phyloP scores from a whole-genome alignment of 2,329 filamentous ascomycete species.

The Sordariomycetes sp. region DNA sequence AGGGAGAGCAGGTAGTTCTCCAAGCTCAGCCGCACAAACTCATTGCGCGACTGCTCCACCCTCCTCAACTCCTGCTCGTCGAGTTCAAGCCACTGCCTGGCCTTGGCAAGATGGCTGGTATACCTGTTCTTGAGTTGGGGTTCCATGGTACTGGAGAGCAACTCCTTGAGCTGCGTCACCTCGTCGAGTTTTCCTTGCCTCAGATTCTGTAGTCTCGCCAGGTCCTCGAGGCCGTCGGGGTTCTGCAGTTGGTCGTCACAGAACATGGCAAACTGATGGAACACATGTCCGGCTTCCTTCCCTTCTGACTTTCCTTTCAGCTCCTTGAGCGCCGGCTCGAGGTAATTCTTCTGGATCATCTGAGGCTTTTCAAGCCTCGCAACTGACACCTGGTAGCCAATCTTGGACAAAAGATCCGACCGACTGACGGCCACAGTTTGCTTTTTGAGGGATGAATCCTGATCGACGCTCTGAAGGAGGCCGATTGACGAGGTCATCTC shows the following conservation, averaged over 20 bases:
- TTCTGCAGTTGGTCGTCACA: slow-evolving; percentile 92
- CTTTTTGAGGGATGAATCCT: slow-evolving; percentile 46
- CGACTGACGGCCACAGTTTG: slow-evolving; percentile 64
- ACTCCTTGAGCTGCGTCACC: slow-evolving; percentile 58
- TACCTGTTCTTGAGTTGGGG: slow-evolving; percentile 45
- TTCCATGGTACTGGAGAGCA: slow-evolving; percentile 38
- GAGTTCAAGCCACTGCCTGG: slow-evolving; percentile 82
- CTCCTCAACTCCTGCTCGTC: slow-evolving; percentile 80
- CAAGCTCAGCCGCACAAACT: slow-evolving; percentile 78
- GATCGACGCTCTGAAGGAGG: slow-evolving; percentile 68
- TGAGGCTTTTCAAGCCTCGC: slow-evolving; percentile 87
- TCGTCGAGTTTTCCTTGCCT: slow-evolving; percentile 74
- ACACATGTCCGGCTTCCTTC: slow-evolving; percentile 74
- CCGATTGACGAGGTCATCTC: slow-evolving; percentile 82
- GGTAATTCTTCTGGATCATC: slow-evolving; percentile 75
- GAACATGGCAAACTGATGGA: slow-evolving; percentile 89
- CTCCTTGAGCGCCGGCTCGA: slow-evolving; percentile 74
- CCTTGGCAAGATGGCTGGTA: slow-evolving; percentile 53
- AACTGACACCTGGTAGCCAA: slow-evolving; percentile 81
- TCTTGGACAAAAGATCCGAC: slow-evolving; percentile 73
- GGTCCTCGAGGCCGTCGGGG: slow-evolving; percentile 72
- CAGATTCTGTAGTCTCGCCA: slow-evolving; percentile 68
- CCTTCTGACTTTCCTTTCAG: slow-evolving; percentile 59
- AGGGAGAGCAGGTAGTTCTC: slow-evolving; percentile 89
- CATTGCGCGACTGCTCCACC: slow-evolving; percentile 62